A percentile compares a stretch with the other conserved stretches of the same genome.
These are phyloP conservation scores for Candida easanensis DNA, from an alignment of 805 yeast species.

Conservation along the genomic window DNA sequence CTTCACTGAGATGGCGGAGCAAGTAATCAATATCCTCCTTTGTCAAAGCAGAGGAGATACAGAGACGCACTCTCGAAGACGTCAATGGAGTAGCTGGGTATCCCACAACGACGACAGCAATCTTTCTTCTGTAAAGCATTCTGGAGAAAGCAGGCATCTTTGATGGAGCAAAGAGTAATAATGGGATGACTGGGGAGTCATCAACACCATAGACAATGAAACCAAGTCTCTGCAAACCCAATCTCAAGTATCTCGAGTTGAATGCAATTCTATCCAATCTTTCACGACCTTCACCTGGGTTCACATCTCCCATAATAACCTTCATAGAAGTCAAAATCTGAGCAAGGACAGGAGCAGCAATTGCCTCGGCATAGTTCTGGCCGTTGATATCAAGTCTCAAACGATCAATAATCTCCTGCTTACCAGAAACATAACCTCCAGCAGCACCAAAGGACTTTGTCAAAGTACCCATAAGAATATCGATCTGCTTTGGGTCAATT, in stretches of 20 bases:
- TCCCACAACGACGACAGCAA: conserved; percentile 95
- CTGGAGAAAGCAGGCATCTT: conserved; percentile 93
- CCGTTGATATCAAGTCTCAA: conserved; percentile 72
- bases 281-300: conserved; percentile 91
- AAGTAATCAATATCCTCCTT: conserved; percentile 90
- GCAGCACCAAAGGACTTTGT: conserved; percentile 99
- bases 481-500: conserved; percentile 71
- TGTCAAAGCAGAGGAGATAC: conserved; percentile 88
- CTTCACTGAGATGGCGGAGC: conserved; percentile 64
- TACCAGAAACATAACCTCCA: conserved; percentile 94
- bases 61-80: conserved; percentile 86
- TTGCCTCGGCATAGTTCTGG: conserved; percentile 75
- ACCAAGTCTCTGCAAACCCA: conserved; percentile 89
- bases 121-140: conserved; percentile 69
- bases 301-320: conserved; percentile 75
- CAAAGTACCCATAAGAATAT: conserved; percentile 94
- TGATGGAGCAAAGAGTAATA: conserved; percentile 83
- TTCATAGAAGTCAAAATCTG: conserved; percentile 81
- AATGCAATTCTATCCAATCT: conserved; percentile 92
- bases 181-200: conserved; percentile 94
- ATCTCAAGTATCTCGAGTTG: conserved; percentile 88
- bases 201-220: conserved; percentile 93
- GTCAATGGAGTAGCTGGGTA: conserved; percentile 96
- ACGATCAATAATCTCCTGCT: conserved; percentile 64
- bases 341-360: conserved; percentile 86